Percentiles rank a stretch among this genome's conserved stretches.
Evolutionary conservation across 2,329 filamentous ascomycete species (phyloP).

Genomic region (Harringtonia lauricola): DNA sequence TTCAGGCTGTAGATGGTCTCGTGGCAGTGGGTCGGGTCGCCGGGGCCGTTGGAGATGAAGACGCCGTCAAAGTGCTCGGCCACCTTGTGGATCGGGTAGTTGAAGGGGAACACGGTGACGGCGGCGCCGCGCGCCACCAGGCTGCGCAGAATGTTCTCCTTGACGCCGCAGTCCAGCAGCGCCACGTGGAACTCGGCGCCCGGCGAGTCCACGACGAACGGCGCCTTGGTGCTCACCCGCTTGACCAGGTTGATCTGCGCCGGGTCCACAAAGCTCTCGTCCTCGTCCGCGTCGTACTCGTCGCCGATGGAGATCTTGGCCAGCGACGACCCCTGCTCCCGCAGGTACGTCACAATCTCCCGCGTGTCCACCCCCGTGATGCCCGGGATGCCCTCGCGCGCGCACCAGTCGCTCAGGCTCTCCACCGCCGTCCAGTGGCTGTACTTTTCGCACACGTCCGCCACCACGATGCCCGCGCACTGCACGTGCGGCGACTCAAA

Average conservation of each 20-base stretch:
- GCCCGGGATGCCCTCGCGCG: constrained; percentile 87
- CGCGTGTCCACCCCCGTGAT: constrained; percentile 96
- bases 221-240: constrained; percentile 94
- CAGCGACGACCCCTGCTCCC: constrained; percentile 92
- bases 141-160: constrained; percentile 98
- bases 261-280: constrained; percentile 90
- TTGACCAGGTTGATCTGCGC: constrained; percentile 94
- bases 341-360: constrained; percentile 88
- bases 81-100: constrained; percentile 97
- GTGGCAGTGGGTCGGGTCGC: constrained; percentile 94
- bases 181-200: constrained; percentile 83
- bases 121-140: constrained; percentile 85
- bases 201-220: constrained; percentile 84
- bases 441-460: constrained; percentile 86
- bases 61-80: constrained; percentile 96
- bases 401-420: constrained; percentile 87
- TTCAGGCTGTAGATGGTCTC: constrained; percentile 86
- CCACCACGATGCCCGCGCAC: constrained; percentile 89
- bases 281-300: constrained; percentile 96
- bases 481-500: constrained; percentile 98
- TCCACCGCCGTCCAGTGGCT: constrained; percentile 99
- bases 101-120: constrained; percentile 88
- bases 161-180: constrained; percentile 94
- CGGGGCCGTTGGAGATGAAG: constrained; percentile 98
- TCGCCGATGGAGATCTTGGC: constrained; percentile 91